These are phyloP conservation scores for Darksidea phi DNA, from an alignment of 495 filamentous ascomycete genomes.

Conservation along the genomic window DNA sequence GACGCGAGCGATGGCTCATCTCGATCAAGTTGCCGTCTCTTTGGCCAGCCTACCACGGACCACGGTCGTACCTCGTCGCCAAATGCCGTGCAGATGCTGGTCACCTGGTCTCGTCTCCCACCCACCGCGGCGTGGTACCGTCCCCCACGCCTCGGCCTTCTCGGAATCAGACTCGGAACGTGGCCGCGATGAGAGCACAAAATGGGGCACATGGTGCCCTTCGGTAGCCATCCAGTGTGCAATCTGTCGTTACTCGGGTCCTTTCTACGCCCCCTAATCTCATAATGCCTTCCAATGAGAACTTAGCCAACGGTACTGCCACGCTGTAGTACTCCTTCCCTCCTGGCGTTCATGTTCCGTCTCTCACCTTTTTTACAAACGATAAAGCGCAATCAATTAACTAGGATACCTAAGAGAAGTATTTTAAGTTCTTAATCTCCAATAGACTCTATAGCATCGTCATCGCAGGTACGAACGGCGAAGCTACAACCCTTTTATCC, in stretches of 20 bases:
- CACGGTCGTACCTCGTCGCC: too few relatives aligned
- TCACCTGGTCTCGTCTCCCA: too few relatives aligned
- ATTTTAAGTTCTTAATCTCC: slow-evolving; percentile 76
- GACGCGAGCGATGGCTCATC: too few relatives aligned
- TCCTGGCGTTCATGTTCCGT: slow-evolving; percentile 40
- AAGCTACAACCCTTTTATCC: slow-evolving; percentile 38
- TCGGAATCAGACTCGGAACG: slow-evolving; percentile 4
- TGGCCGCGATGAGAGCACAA: neutral
- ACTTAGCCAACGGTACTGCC: slow-evolving; percentile 10
- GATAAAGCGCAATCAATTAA: slow-evolving; percentile 53
- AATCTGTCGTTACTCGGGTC: too few relatives aligned
- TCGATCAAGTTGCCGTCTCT: too few relatives aligned
- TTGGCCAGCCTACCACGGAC: too few relatives aligned
- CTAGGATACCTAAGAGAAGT: slow-evolving; percentile 63
- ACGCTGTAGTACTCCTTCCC: slow-evolving; percentile 25
- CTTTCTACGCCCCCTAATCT: neutral
- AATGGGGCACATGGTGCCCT: neutral
- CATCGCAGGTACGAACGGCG: slow-evolving; percentile 88
- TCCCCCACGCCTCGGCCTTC: too few relatives aligned
- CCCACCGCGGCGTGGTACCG: too few relatives aligned
- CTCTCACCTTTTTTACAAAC: slow-evolving; percentile 40
- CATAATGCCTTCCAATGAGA: slow-evolving; percentile 23
- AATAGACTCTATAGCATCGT: slow-evolving; percentile 76
- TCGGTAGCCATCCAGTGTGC: too few relatives aligned
- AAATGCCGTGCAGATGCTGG: too few relatives aligned